Evolutionary conservation across 139 green algal species (phyloP), one percentile per base, ranked within the genome.

Genomic region (Haematococcus sp.): DNA sequence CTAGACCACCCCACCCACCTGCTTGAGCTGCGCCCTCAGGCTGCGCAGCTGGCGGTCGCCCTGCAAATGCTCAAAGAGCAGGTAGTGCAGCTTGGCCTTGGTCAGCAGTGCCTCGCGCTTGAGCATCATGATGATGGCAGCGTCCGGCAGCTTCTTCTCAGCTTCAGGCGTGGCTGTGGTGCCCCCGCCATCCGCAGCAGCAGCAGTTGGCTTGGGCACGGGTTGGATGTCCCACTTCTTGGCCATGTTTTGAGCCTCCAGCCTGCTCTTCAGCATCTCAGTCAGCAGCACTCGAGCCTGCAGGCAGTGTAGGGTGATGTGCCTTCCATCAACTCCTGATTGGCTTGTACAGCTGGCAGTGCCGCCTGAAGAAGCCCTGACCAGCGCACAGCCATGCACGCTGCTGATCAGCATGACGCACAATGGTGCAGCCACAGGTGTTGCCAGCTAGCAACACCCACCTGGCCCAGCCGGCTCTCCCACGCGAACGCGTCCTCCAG

Each of bases 51-150:
- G 64, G 72, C 77, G 79, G 56, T 89, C 80, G n/a, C 66, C 60
- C 34, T 71, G 76, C 17, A 86, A 59, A 49, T 91, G 88, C 63
- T 93, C 86, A 63, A 87, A 90, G 54, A 85, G 54, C 34, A 95
- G 81, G 16, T 73, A 80, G 58, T 95, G 85, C 73, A 97, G 82
- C 86, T 96, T 97, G 66, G 91, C 88, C 16, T 75, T 59, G 20
- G 91, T 95, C 35, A 96, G 85, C 63, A 95, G 85, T 52, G 73
- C 76, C 83, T 97, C 92, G 3, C 91, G 81, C 25, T 75, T 61
- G 71, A 96, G 79, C 85, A 94, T 88, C 33, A 68, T 74, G 31
- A 91, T 44, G n/a, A 94, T 82, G 31, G 89, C 84, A 16, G 76
- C 49, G 58, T 94, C 88, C 23, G 88, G 85, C 43, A 90, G 61